phyloP scores from a whole-genome alignment of 805 yeast species.

The Starmerella khaoyaiensis region DNA sequence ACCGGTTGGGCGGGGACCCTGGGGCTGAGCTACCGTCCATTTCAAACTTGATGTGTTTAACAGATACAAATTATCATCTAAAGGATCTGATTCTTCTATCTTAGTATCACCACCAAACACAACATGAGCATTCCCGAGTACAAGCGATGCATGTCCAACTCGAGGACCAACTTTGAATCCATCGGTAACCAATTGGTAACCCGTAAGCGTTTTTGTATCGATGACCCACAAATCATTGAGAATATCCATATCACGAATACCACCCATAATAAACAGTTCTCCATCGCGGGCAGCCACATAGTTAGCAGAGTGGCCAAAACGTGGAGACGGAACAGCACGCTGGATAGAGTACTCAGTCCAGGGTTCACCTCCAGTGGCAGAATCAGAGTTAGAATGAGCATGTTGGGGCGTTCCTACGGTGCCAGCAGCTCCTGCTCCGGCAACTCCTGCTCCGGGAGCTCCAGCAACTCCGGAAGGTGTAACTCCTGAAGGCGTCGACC shows the following conservation, averaged over 20 bases:
- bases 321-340: slow-evolving; percentile 70
- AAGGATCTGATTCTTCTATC: slow-evolving; percentile 49
- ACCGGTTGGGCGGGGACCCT: slow-evolving; percentile 71
- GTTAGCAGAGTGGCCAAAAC: slow-evolving; percentile 86
- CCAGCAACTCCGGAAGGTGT: not conserved
- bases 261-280: slow-evolving; percentile 85
- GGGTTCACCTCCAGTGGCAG: slow-evolving; percentile 26
- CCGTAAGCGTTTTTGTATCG: slow-evolving; percentile 36
- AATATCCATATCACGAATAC: slow-evolving; percentile 80
- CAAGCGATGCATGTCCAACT: slow-evolving; percentile 85
- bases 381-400: slow-evolving; percentile 9
- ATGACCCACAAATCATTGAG: slow-evolving; percentile 94
- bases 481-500: slow-evolving; percentile 1
- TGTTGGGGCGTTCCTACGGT: slow-evolving; percentile 9
- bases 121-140: slow-evolving; percentile 89
- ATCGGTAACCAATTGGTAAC: slow-evolving; percentile 55
- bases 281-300: slow-evolving; percentile 62
- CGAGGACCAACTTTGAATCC: slow-evolving; percentile 73
- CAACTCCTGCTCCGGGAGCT: not conserved
- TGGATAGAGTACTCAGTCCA: slow-evolving; percentile 27
- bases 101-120: slow-evolving; percentile 94
- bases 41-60: slow-evolving; percentile 65
- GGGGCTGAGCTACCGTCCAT: slow-evolving; percentile 68
- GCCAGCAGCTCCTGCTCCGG: slow-evolving; percentile 1
- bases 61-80: slow-evolving; percentile 82